Percentiles rank a stretch among this genome's conserved stretches.
Evolutionary conservation across 2,329 filamentous ascomycete genomes (phyloP).

Genomic region (Cytospora chrysosperma): DNA sequence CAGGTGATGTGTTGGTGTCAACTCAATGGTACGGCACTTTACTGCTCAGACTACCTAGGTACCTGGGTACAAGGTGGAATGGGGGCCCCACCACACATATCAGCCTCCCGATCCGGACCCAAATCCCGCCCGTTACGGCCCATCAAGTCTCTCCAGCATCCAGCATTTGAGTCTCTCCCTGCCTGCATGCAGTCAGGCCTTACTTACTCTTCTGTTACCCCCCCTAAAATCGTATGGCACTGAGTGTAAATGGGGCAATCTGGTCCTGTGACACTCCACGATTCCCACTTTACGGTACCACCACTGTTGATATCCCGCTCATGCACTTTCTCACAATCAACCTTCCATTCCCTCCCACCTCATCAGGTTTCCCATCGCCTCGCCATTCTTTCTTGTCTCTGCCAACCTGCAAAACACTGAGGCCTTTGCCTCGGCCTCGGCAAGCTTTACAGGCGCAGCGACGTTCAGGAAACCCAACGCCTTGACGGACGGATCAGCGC

Average conservation of each 20-base stretch:
- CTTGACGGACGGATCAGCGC: constrained; percentile 2
- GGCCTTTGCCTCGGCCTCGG: constrained; percentile 1
- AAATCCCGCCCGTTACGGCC: constrained; percentile 6
- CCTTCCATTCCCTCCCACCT: constrained; percentile 2
- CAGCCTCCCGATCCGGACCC: constrained; percentile 11
- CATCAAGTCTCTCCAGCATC: constrained; percentile 4
- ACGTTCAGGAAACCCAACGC: not conserved
- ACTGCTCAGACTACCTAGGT: not conserved
- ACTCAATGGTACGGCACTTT: not conserved
- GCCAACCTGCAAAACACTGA: not conserved
- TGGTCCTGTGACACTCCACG: not conserved
- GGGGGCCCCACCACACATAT: constrained; percentile 6
- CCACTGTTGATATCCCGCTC: constrained; percentile 11
- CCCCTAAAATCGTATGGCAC: not conserved
- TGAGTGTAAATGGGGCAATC: not conserved
- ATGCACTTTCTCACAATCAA: constrained; percentile 9
- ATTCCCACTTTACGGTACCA: not conserved
- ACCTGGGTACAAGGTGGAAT: not conserved
- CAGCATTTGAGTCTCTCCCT: constrained; percentile 5
- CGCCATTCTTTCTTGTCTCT: not conserved
- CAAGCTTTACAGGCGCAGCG: not conserved
- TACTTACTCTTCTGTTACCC: not conserved
- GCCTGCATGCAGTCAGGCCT: constrained; percentile 2
- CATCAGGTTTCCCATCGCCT: not conserved
- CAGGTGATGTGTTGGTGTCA: not conserved